Conservation (phyloP, 2,329 filamentous ascomycete genomes). For the Ploettnerulaceae sp. region DNA sequence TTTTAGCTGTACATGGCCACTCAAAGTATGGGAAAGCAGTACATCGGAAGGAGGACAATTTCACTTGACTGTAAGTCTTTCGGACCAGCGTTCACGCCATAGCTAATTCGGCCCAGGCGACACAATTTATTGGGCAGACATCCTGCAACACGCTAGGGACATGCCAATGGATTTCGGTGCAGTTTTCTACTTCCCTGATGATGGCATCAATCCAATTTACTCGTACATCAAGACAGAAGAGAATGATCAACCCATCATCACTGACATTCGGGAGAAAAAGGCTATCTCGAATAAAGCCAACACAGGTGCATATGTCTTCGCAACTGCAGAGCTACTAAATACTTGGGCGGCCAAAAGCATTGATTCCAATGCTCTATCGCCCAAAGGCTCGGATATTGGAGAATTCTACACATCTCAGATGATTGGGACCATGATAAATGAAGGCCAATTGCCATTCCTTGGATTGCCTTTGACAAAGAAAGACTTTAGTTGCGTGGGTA, state of each 20-base stretch:
- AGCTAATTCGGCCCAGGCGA: slow-evolving; percentile 15
- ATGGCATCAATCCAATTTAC: slow-evolving; percentile 31
- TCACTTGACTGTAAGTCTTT: slow-evolving; percentile 29
- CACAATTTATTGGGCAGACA: slow-evolving; percentile 35
- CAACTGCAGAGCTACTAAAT: background rate
- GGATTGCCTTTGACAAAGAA: background rate
- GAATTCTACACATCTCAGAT: slow-evolving; percentile 12
- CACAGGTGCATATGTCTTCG: slow-evolving; percentile 11
- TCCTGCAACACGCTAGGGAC: slow-evolving; percentile 23
- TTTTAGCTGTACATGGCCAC: slow-evolving; percentile 30
- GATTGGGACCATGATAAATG: slow-evolving; percentile 9
- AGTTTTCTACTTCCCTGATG: slow-evolving; percentile 10
- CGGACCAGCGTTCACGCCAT: background rate
- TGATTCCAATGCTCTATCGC: background rate
- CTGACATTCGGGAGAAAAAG: slow-evolving; percentile 32
- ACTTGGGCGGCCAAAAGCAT: slow-evolving; percentile 6
- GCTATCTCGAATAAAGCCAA: slow-evolving; percentile 29
- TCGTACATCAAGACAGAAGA: slow-evolving; percentile 32
- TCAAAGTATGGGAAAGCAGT: slow-evolving; percentile 32
- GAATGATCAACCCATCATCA: slow-evolving; percentile 19
- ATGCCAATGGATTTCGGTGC: slow-evolving; percentile 5
- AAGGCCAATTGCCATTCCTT: slow-evolving; percentile 3
- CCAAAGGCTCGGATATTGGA: background rate
- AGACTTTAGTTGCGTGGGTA: slow-evolving; percentile 11
- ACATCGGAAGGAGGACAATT: slow-evolving; percentile 30